Conservation (phyloP, 2,329 filamentous ascomycete species). For the Alternaria consortialis region DNA sequence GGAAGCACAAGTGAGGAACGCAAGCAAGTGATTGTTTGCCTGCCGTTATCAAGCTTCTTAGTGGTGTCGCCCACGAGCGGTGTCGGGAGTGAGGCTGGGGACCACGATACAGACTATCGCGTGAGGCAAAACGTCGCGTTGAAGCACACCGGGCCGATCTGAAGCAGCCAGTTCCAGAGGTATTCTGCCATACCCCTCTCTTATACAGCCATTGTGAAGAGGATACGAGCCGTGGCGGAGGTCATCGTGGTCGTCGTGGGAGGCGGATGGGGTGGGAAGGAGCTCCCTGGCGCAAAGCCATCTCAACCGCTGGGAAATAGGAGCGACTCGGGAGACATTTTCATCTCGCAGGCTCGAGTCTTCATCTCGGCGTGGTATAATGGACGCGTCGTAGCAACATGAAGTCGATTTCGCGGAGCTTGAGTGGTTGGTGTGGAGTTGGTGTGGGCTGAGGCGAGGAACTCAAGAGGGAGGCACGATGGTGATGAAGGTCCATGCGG, state of each 20-base stretch:
- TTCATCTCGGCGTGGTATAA: background rate
- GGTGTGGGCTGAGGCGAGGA: conserved; percentile 5
- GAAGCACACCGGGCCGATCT: background rate
- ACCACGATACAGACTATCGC: conserved; percentile 2
- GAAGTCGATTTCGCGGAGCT: background rate
- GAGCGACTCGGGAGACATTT: background rate
- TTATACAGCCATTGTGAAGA: background rate
- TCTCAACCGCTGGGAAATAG: background rate
- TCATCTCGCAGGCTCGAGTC: conserved; percentile 1
- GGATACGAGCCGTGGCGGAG: background rate
- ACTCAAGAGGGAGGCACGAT: conserved; percentile 7
- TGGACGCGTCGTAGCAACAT: background rate
- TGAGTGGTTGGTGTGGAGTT: conserved; percentile 1
- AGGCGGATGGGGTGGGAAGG: background rate
- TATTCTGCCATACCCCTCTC: background rate
- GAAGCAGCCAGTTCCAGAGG: background rate
- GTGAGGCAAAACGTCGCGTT: background rate
- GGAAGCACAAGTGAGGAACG: background rate
- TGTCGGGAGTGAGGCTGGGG: background rate
- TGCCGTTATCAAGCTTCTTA: background rate
- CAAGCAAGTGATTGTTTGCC: background rate
- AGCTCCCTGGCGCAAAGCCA: background rate
- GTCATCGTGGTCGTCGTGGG: background rate
- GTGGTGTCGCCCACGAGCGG: background rate
- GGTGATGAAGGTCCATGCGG: conserved; percentile 3